Conservation (phyloP, 495 filamentous ascomycete genomes). For the Podospora sp. region DNA sequence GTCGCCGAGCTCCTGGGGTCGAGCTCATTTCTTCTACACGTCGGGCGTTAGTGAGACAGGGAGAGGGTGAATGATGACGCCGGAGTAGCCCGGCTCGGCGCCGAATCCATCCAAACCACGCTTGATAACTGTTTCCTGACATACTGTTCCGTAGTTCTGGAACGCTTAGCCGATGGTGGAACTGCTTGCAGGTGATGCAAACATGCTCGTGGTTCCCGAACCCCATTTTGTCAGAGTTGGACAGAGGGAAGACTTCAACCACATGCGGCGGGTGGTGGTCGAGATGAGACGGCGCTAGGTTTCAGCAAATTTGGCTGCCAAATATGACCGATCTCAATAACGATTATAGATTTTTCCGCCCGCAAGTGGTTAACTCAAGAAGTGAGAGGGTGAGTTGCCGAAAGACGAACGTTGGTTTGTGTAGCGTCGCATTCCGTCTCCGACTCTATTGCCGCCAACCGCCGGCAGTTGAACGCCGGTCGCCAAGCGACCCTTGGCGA, state of each 20-base stretch:
- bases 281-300: not conserved
- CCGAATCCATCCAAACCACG: not conserved
- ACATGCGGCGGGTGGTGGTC: not conserved
- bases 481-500: not conserved
- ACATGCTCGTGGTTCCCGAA: not conserved
- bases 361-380: too few species aligned
- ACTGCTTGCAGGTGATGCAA: not conserved
- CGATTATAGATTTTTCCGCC: not conserved
- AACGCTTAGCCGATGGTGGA: not conserved
- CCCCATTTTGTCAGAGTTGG: not conserved
- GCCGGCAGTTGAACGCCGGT: not conserved
- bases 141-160: not conserved
- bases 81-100: not conserved
- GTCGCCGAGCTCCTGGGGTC: too few species aligned
- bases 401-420: not conserved
- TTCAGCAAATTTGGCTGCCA: not conserved
- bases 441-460: not conserved
- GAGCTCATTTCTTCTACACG: too few species aligned
- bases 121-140: not conserved
- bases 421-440: not conserved
- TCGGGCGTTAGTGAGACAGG: not conserved
- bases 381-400: not conserved
- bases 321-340: not conserved
- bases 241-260: not conserved
- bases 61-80: not conserved